A percentile compares a stretch with the other conserved stretches of the same genome.
Conservation (phyloP, 2,329 filamentous ascomycete species). For the Pseudocercospora fuligena region DNA sequence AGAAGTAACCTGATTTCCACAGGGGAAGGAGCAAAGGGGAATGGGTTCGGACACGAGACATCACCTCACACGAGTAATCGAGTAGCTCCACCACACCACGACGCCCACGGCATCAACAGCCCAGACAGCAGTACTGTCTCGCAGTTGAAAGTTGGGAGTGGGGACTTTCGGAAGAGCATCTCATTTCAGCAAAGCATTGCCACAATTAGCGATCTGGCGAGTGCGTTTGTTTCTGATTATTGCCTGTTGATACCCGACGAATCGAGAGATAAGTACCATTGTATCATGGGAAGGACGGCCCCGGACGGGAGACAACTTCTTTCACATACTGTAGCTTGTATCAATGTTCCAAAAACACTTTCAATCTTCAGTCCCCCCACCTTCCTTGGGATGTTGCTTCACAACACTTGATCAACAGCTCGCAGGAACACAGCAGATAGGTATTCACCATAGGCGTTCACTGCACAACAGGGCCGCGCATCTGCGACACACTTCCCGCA, state of each 20-base stretch:
- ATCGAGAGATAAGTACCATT: conserved; percentile 9
- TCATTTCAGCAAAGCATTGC: conserved; percentile 10
- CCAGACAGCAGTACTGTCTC: neutral
- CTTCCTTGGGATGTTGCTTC: no score
- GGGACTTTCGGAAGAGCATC: conserved; percentile 5
- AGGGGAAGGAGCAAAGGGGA: neutral
- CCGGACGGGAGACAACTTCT: neutral
- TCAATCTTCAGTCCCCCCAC: neutral
- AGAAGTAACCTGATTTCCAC: conserved; percentile 5
- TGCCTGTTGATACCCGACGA: conserved; percentile 11
- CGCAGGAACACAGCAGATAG: no score
- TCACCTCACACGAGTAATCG: neutral
- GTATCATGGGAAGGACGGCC: neutral
- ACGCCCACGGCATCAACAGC: neutral
- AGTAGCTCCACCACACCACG: neutral
- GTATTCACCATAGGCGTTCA: no score
- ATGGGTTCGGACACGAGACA: neutral
- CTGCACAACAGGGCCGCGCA: no score
- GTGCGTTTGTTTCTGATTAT: conserved; percentile 1
- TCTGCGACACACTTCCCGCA: no score
- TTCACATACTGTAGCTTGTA: conserved; percentile 7
- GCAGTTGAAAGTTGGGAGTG: neutral
- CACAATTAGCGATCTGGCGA: conserved; percentile 8
- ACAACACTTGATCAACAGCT: no score
- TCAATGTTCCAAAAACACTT: neutral